Conservation (phyloP, 441 rosid genomes). For the Manihot esculenta region DNA sequence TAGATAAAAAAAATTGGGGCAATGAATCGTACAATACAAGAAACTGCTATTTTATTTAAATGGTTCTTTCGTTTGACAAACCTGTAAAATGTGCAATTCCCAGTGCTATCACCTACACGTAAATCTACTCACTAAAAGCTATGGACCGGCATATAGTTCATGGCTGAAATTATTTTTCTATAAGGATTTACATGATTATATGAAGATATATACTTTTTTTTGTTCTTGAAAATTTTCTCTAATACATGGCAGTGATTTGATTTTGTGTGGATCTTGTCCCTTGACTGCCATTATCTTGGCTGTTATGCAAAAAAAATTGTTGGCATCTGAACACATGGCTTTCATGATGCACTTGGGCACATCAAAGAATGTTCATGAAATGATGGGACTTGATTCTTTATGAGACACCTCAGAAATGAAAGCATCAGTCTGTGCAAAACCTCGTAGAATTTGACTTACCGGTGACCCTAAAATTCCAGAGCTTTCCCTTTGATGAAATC, state of each 20-base stretch:
- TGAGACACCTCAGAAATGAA: constrained; percentile 9
- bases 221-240: background rate
- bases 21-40: background rate
- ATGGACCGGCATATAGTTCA: background rate
- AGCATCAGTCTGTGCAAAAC: constrained; percentile 50
- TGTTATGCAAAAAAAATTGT: background rate
- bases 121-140: background rate
- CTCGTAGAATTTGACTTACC: constrained; percentile 48
- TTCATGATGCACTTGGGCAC: background rate
- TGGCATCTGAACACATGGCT: background rate
- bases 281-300: background rate
- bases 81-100: background rate
- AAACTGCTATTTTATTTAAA: background rate
- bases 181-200: background rate
- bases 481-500: constrained; percentile 44
- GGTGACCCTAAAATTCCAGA: constrained; percentile 58
- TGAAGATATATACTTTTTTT: background rate
- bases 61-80: background rate
- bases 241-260: background rate
- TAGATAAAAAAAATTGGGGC: background rate
- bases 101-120: background rate
- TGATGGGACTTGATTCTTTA: background rate
- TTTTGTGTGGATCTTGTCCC: constrained; percentile 9
- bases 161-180: background rate
- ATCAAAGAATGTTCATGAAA: background rate